Conservation (phyloP, 306 rosid genomes). For the Prosopis cineraria region DNA sequence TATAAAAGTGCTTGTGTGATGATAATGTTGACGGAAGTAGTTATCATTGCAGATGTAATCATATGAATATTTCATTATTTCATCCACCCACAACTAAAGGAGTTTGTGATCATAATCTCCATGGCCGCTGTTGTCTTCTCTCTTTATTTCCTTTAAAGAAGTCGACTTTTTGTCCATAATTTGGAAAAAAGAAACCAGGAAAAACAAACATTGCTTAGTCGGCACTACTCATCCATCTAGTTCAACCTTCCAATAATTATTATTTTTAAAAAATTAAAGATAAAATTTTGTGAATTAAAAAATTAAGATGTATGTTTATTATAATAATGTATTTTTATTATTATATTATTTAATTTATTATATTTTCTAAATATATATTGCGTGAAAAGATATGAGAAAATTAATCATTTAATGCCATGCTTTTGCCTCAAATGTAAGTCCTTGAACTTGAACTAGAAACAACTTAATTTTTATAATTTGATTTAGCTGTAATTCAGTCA, state of each 20-base stretch:
- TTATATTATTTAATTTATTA: background rate
- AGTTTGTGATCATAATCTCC: background rate
- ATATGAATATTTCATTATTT: slow-evolving; percentile 36
- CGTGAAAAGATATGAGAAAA: background rate
- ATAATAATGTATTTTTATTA: background rate
- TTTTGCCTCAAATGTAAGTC: no score
- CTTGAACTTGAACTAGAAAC: no score
- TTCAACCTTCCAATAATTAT: background rate
- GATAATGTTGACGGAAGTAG: slow-evolving; percentile 31
- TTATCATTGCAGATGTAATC: slow-evolving; percentile 35
- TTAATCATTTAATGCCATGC: no score
- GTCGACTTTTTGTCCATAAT: background rate
- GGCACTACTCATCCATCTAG: slow-evolving; percentile 1
- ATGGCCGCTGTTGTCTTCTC: background rate
- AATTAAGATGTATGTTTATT: background rate
- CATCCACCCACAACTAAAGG: background rate
- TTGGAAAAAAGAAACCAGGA: no score
- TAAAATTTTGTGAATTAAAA: background rate
- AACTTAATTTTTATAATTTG: no score
- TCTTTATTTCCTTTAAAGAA: background rate
- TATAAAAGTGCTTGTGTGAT: slow-evolving; percentile 15
- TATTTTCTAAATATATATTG: no score
- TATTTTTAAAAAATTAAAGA: background rate
- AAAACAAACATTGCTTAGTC: slow-evolving; percentile 10
- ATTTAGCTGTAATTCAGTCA: no score